phyloP scores from a whole-genome alignment of 495 filamentous ascomycete species.

The Halenospora varia region DNA sequence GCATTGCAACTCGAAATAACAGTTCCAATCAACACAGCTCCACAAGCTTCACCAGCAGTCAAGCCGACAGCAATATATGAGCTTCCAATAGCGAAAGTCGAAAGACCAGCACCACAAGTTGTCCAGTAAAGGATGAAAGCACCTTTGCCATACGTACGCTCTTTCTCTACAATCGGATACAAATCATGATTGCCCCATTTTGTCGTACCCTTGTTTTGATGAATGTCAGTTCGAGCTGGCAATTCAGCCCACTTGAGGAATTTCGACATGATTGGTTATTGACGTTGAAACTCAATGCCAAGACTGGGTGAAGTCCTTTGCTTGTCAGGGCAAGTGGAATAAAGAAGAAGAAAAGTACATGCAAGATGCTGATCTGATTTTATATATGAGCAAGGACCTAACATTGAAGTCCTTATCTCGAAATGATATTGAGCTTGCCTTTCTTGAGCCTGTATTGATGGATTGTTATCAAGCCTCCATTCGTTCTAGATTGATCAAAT shows the following conservation, averaged over 20 bases:
- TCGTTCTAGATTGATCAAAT: too few species aligned
- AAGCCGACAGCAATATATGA: conserved; percentile 10
- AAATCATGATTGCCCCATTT: conserved; percentile 13
- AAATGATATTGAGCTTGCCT: too few species aligned
- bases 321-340: too few species aligned
- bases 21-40: conserved; percentile 4
- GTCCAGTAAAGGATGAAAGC: conserved; percentile 6
- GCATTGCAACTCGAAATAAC: conserved; percentile 3
- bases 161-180: conserved; percentile 3
- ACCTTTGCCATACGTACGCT: conserved; percentile 6
- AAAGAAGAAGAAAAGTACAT: background rate
- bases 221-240: conserved; percentile 3
- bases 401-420: too few species aligned
- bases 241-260: conserved; percentile 8
- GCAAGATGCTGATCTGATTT: too few species aligned
- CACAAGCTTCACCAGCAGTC: conserved; percentile 4
- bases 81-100: conserved; percentile 10
- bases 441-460: too few species aligned
- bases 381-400: too few species aligned
- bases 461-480: too few species aligned
- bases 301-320: background rate
- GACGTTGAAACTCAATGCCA: background rate
- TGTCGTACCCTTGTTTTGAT: conserved; percentile 8
- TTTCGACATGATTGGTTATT: conserved; percentile 3
- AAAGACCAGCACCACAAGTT: conserved; percentile 11